Percentiles rank a stretch among this genome's conserved stretches.
These are phyloP conservation scores for Myotisia sp. DNA, from an alignment of 2,329 filamentous ascomycete species.

Conservation along the genomic window DNA sequence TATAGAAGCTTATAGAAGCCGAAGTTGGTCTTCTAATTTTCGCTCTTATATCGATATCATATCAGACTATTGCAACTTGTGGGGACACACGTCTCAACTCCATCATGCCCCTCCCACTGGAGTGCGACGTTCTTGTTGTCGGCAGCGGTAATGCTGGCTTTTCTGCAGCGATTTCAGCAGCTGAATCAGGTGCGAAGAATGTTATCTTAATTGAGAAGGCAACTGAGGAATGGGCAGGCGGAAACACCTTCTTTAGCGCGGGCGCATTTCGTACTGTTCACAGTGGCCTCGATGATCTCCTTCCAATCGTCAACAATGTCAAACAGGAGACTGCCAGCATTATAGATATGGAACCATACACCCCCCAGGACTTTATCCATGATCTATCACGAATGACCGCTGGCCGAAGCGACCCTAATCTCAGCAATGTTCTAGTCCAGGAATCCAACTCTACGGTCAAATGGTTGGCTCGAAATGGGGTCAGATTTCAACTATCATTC, in stretches of 20 bases:
- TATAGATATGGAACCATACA: slow-evolving; percentile 48
- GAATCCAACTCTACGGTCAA: slow-evolving; percentile 39
- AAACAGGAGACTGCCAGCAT: slow-evolving; percentile 30
- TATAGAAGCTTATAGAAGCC: too few species aligned
- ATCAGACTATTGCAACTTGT: too few species aligned
- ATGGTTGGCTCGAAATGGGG: slow-evolving; percentile 42
- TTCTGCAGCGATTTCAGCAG: slow-evolving; percentile 44
- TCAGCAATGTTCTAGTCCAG: slow-evolving; percentile 38
- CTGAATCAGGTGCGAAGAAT: slow-evolving; percentile 29
- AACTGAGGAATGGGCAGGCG: slow-evolving; percentile 45
- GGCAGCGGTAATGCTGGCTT: slow-evolving; percentile 54
- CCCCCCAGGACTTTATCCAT: slow-evolving; percentile 37
- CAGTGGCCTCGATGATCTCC: slow-evolving; percentile 40
- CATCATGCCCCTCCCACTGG: slow-evolving; percentile 7
- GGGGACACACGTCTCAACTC: too few species aligned
- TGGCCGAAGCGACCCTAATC: slow-evolving; percentile 37
- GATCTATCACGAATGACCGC: slow-evolving; percentile 46
- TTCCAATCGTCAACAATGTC: slow-evolving; percentile 50
- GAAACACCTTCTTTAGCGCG: slow-evolving; percentile 52
- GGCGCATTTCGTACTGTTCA: slow-evolving; percentile 48
- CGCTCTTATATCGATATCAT: too few species aligned
- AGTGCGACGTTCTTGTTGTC: slow-evolving; percentile 36
- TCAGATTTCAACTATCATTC: slow-evolving; percentile 47
- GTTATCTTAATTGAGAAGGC: slow-evolving; percentile 48
- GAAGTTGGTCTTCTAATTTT: too few species aligned